Base-by-base conservation (phyloP, 768 basidiomycete genomes). In the Macrolepiota albuminosa region DNA sequence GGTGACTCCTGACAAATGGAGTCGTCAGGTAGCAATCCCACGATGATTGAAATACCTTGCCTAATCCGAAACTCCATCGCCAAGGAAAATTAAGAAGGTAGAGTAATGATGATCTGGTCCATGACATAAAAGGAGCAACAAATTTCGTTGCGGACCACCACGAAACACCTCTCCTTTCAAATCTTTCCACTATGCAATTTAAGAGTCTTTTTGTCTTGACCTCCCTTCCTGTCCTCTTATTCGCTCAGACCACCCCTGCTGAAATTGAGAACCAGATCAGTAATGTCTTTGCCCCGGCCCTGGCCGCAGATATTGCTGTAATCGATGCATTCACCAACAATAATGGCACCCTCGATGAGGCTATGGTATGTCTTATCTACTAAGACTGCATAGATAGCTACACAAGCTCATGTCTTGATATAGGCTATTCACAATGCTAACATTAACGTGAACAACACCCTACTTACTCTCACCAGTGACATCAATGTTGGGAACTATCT, bases 381-480 rank as follows among this genome's bases (percentile, higher is more conserved):
- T 9, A 24, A 33, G 13, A 7, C 24, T 21, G 3, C 9, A 21
- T 4, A 10, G n/a, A 42, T 7, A 6, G 36, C 24, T 40, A 7
- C 47, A n/a, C 16, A 31, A 48, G 8, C 3, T 8, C 14, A 14
- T 3, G 66, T 66, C 4, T 31, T 31, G 16, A 31, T 31, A 9
- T 31, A 76, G 75, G 61, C 64, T 11, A 73, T 76, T 60, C 74
- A 75, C 65, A 71, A 49, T 14, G 66, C 63, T 51, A 67, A 73
- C 4, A 64, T 53, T 3, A 63, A 40, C 31, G 56, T 73, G 9
- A 63, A 60, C 16, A 61, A 63, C 9, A 6, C 6, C 2, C 6
- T 46, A 6, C 4, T 46, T 46, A 26, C 24, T 46, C 69, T 65
- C 3, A 71, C 72, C 4, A 58, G 64, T 11, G 75, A 75, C 47